Percentiles rank a stretch among this genome's conserved stretches.
Conservation (phyloP, 2,329 filamentous ascomycete species). For the Xylariaceae sp. region DNA sequence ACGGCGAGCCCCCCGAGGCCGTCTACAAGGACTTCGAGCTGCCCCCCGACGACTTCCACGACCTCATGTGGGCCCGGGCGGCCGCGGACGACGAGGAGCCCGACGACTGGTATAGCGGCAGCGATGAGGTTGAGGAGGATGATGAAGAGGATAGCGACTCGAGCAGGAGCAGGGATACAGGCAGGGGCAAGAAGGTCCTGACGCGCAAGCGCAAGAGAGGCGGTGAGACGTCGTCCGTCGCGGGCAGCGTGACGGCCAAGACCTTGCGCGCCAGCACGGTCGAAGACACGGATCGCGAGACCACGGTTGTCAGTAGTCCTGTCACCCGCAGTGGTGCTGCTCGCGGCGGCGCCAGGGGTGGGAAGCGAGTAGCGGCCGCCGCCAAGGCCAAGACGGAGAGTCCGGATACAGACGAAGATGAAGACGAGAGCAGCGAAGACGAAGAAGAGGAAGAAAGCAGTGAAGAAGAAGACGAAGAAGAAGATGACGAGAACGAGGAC, state of each 20-base stretch:
- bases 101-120: constrained; percentile 44
- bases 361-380: constrained; percentile 40
- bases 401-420: constrained; percentile 18
- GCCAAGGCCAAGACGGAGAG: constrained; percentile 36
- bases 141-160: too few species aligned
- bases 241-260: constrained; percentile 44
- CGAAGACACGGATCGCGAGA: constrained; percentile 48
- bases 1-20: constrained; percentile 41
- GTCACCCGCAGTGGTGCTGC: constrained; percentile 36
- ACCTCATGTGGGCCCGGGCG: constrained; percentile 42
- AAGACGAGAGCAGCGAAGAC: constrained; percentile 11
- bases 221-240: constrained; percentile 38
- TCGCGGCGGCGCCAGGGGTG: constrained; percentile 39
- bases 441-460: constrained; percentile 19
- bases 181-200: constrained; percentile 15
- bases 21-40: constrained; percentile 63
- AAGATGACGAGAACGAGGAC: constrained; percentile 19
- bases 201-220: constrained; percentile 42
- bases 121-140: too few species aligned
- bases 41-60: constrained; percentile 43
- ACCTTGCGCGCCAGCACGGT: constrained; percentile 41
- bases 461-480: constrained; percentile 20
- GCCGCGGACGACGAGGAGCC: constrained; percentile 43
- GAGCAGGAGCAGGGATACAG: too few species aligned
- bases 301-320: constrained; percentile 36